These are phyloP conservation scores for Saitozyma sp. DNA, from an alignment of 768 basidiomycete genomes.

Conservation along the genomic window DNA sequence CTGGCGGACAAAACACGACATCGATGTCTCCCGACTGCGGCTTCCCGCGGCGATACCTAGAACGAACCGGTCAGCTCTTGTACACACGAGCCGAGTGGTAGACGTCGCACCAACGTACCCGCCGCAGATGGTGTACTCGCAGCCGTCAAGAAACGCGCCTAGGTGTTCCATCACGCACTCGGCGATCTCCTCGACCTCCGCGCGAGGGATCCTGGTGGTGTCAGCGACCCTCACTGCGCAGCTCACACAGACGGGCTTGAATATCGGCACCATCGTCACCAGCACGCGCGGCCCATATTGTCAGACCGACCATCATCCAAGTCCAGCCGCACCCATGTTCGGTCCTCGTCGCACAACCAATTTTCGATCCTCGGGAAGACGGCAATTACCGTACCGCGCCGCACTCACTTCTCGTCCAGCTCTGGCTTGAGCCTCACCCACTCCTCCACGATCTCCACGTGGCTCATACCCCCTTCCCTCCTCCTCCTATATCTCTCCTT, in stretches of 20 bases:
- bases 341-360: no score
- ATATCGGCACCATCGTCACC: neutral
- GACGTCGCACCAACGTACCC: constrained; percentile 59
- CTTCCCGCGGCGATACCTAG: constrained; percentile 85
- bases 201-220: constrained; percentile 63
- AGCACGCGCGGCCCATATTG: neutral
- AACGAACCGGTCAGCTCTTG: neutral
- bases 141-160: constrained; percentile 64
- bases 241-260: no score
- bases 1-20: constrained; percentile 77
- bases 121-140: constrained; percentile 73
- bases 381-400: neutral
- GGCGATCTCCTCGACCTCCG: constrained; percentile 78
- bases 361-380: neutral
- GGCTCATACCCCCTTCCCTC: constrained; percentile 44
- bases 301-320: neutral
- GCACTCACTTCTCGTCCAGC: constrained; percentile 45
- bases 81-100: neutral
- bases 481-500: constrained; percentile 55
- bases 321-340: no score
- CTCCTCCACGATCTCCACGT: constrained; percentile 50
- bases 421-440: constrained; percentile 50
- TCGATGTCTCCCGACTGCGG: constrained; percentile 79
- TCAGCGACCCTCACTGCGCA: neutral
- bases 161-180: constrained; percentile 68